Evolutionary conservation across 208 protist genomes (phyloP).

Genomic region (Crithidia mellificae): DNA sequence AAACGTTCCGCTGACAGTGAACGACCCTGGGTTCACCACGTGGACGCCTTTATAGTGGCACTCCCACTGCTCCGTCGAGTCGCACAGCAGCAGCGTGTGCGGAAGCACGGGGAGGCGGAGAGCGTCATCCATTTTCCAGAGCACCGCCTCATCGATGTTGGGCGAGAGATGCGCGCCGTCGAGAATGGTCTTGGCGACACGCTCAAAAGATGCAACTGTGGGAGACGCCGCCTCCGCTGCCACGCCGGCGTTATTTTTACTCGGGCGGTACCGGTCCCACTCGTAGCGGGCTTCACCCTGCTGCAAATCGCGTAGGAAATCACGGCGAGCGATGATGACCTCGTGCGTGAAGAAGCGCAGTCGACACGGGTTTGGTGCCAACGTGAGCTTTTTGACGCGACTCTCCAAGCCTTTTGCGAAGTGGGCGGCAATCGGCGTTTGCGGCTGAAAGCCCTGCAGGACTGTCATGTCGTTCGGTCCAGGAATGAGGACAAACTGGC

Average conservation of each 20-base stretch:
- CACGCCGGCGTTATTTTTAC: not conserved
- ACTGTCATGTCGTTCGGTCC: conserved; percentile 68
- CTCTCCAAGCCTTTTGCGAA: conserved; percentile 56
- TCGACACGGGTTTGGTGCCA: conserved; percentile 85
- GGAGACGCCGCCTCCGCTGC: not conserved
- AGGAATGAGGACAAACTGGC: conserved; percentile 81
- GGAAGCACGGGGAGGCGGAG: conserved; percentile 73
- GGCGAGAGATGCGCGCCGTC: conserved; percentile 83
- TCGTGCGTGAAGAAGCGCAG: conserved; percentile 89
- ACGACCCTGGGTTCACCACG: conserved; percentile 86
- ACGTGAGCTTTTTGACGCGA: conserved; percentile 62
- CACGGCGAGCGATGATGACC: conserved; percentile 68
- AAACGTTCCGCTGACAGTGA: conserved; percentile 75
- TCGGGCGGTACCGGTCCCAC: conserved; percentile 23
- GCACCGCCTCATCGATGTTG: conserved; percentile 51
- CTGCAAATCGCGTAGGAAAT: conserved; percentile 78
- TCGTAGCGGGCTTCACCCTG: conserved; percentile 43
- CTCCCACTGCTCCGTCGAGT: conserved; percentile 89
- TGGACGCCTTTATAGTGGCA: conserved; percentile 83
- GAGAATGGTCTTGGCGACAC: conserved; percentile 77
- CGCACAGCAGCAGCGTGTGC: conserved; percentile 86
- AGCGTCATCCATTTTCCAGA: conserved; percentile 81
- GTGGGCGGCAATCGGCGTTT: conserved; percentile 60
- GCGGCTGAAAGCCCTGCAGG: conserved; percentile 75
- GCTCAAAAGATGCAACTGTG: conserved; percentile 62